A percentile compares a stretch with the other conserved stretches of the same genome.
Evolutionary conservation across 352 stramenopile genomes (phyloP).

Genomic region (Peronosclerospora sorghi): DNA sequence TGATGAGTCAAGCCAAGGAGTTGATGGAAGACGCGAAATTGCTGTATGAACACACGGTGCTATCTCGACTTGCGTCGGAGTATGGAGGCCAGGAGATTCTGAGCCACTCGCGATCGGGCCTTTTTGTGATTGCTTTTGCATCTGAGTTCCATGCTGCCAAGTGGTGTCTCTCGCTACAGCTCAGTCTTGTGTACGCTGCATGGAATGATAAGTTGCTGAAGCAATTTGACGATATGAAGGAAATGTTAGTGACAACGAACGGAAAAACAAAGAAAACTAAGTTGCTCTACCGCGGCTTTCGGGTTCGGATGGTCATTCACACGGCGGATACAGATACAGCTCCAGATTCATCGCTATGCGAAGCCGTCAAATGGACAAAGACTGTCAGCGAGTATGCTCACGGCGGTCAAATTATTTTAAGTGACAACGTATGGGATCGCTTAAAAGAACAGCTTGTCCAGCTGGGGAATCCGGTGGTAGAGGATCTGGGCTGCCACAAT

Average conservation of each 20-base stretch:
- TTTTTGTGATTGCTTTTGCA: constrained; percentile 77
- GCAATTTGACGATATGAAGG: constrained; percentile 72
- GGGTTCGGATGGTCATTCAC: constrained; percentile 82
- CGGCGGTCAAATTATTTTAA: constrained; percentile 77
- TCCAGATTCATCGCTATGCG: constrained; percentile 46
- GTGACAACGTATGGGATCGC: constrained; percentile 76
- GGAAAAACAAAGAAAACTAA: constrained; percentile 66
- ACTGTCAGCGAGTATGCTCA: constrained; percentile 76
- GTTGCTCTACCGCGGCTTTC: constrained; percentile 73
- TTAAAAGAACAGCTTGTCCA: constrained; percentile 82
- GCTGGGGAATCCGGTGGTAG: constrained; percentile 78
- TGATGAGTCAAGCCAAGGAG: constrained; percentile 64
- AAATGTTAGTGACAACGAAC: constrained; percentile 43
- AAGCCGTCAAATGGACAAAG: constrained; percentile 79
- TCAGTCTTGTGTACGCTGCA: constrained; percentile 75
- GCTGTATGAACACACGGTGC: constrained; percentile 79
- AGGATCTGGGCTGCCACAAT: constrained; percentile 68
- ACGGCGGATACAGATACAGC: constrained; percentile 42
- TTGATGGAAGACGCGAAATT: constrained; percentile 81
- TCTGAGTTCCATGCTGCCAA: constrained; percentile 82
- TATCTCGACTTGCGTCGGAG: constrained; percentile 70
- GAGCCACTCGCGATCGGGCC: constrained; percentile 56
- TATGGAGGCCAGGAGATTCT: constrained; percentile 77
- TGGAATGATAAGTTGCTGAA: constrained; percentile 85
- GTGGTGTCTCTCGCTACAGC: constrained; percentile 78